Evolutionary conservation across 2,329 filamentous ascomycete species (phyloP).

Genomic region (Fusarium sp.): DNA sequence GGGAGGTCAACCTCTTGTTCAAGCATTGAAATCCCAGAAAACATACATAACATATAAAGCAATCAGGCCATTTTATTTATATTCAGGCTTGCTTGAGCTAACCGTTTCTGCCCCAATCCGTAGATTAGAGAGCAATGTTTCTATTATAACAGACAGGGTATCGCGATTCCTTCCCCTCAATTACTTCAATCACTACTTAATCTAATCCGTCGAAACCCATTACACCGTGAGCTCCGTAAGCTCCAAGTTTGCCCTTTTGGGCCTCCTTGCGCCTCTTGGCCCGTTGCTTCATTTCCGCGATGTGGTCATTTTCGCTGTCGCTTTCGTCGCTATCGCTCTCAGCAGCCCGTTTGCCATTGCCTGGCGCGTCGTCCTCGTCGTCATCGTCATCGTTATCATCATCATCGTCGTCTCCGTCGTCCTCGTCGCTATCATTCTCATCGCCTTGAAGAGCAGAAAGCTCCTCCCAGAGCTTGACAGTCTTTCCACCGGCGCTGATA

Average conservation of each 20-base stretch:
- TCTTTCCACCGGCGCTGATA: constrained; percentile 87
- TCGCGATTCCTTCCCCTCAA: neutral
- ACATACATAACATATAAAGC: neutral
- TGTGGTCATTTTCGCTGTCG: constrained; percentile 51
- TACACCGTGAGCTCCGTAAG: constrained; percentile 65
- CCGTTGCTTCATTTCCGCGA: constrained; percentile 58
- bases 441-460: constrained; percentile 65
- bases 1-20: neutral
- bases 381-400: constrained; percentile 54
- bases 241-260: constrained; percentile 59
- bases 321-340: constrained; percentile 64
- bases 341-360: constrained; percentile 60
- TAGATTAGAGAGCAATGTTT: neutral
- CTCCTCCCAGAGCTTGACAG: constrained; percentile 94
- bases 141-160: constrained; percentile 21
- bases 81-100: neutral
- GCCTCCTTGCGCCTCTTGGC: constrained; percentile 59
- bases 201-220: constrained; percentile 63
- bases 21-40: neutral
- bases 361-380: constrained; percentile 57
- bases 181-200: constrained; percentile 37
- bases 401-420: constrained; percentile 55
- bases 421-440: constrained; percentile 50
- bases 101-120: neutral
- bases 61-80: neutral